Conservation (phyloP, 768 basidiomycete species). For the Lactifluus hygrophoroides region DNA sequence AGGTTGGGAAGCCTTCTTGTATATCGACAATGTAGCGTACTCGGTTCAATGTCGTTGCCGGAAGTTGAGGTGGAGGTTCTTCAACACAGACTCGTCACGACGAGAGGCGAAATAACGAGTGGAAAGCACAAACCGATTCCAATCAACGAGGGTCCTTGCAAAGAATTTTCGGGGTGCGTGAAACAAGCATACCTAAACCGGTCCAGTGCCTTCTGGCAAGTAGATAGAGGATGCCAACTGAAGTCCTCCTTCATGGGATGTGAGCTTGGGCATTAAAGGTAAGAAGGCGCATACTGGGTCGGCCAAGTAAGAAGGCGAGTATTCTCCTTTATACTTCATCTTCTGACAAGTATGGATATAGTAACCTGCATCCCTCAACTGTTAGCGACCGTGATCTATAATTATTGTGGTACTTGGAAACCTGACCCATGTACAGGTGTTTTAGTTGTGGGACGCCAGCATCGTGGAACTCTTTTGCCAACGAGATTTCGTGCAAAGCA, state of each 20-base stretch:
- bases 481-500: slow-evolving; percentile 69
- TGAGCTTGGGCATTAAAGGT: not conserved
- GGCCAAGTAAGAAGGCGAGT: slow-evolving; percentile 74
- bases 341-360: slow-evolving; percentile 90
- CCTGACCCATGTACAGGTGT: slow-evolving; percentile 81
- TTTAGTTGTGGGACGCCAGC: slow-evolving; percentile 57
- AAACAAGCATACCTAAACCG: slow-evolving; percentile 62
- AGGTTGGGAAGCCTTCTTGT: not conserved
- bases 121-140: not conserved
- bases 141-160: slow-evolving; percentile 12
- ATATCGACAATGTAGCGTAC: not conserved
- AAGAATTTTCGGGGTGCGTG: slow-evolving; percentile 51
- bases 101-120: no score
- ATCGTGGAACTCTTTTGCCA: slow-evolving; percentile 66
- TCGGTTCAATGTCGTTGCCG: not conserved
- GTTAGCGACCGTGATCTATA: not conserved
- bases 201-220: slow-evolving; percentile 54
- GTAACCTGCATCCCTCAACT: slow-evolving; percentile 47
- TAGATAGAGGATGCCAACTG: slow-evolving; percentile 61
- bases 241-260: slow-evolving; percentile 55
- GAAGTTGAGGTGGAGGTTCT: slow-evolving; percentile 12
- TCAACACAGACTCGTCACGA: not conserved
- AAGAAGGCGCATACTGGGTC: slow-evolving; percentile 56
- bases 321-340: slow-evolving; percentile 96
- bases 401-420: not conserved